phyloP scores from a whole-genome alignment of 2,329 filamentous ascomycete species.

The Monosporascus sp. region DNA sequence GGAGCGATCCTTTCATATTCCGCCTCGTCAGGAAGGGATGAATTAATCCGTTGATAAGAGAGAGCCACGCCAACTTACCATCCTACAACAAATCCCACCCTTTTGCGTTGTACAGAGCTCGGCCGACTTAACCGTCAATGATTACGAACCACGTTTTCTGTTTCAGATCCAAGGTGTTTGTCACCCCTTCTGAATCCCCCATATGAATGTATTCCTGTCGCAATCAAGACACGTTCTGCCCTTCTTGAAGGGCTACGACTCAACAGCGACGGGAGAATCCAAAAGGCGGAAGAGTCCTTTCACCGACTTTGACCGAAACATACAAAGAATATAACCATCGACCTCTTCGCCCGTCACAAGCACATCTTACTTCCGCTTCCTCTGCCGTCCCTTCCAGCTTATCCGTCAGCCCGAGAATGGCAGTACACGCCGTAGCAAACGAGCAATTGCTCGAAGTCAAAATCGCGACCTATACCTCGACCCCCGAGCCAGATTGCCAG shows the following conservation, averaged over 20 bases:
- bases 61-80: background rate
- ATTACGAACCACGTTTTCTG: background rate
- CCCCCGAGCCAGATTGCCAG: slow-evolving; percentile 29
- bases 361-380: background rate
- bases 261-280: no score
- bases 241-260: background rate
- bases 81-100: background rate
- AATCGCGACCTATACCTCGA: slow-evolving; percentile 16
- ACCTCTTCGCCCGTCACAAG: background rate
- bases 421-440: slow-evolving; percentile 12
- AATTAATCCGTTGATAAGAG: background rate
- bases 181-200: background rate
- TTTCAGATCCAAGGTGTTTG: background rate
- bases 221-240: background rate
- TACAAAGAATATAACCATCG: background rate
- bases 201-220: background rate
- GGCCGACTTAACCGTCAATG: background rate
- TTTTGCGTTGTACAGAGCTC: background rate
- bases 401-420: slow-evolving; percentile 13
- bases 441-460: slow-evolving; percentile 21
- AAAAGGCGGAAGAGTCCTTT: no score
- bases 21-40: background rate
- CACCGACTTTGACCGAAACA: background rate
- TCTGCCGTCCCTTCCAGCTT: background rate
- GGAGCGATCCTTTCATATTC: background rate